Percentiles rank a stretch among this genome's conserved stretches.
Evolutionary conservation across 2,329 filamentous ascomycete genomes (phyloP).

Genomic region (Colletotrichum karsti): DNA sequence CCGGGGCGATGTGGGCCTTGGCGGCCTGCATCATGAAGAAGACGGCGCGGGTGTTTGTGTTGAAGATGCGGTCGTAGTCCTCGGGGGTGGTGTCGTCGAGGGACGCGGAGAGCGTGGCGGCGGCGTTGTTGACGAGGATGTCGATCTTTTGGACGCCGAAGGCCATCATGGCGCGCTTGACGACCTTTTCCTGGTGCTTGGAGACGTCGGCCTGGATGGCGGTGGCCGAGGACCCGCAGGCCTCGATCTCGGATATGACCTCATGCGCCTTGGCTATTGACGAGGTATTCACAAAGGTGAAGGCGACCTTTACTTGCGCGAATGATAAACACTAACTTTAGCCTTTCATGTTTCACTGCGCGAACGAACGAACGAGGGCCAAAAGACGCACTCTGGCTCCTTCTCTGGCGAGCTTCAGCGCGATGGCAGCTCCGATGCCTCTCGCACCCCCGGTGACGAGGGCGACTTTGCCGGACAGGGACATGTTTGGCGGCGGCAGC

Average conservation of each 20-base stretch:
- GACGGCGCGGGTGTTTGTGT: conserved; percentile 29
- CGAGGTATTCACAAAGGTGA: conserved; percentile 29
- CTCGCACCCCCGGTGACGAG: conserved; percentile 49
- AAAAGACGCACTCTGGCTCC: conserved; percentile 57
- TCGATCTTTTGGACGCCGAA: conserved; percentile 31
- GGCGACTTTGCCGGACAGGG: conserved; percentile 29
- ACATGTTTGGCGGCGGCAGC: conserved; percentile 29
- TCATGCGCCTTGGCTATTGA: conserved; percentile 31
- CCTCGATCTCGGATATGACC: conserved; percentile 32
- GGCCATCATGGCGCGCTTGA: conserved; percentile 30
- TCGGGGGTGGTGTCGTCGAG: conserved; percentile 29
- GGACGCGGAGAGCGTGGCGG: conserved; percentile 26
- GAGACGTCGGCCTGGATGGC: conserved; percentile 32
- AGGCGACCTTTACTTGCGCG: conserved; percentile 25
- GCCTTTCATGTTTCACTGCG: not conserved
- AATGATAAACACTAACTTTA: conserved; percentile 12
- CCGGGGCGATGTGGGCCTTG: conserved; percentile 26
- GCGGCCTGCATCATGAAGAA: conserved; percentile 32
- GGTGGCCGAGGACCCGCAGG: conserved; percentile 32
- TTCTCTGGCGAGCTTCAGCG: conserved; percentile 62
- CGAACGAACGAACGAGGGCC: not conserved
- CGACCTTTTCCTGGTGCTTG: conserved; percentile 31
- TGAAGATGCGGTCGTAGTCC: conserved; percentile 31
- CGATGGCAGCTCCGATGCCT: conserved; percentile 68
- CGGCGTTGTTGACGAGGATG: conserved; percentile 32